Percentiles rank a stretch among this genome's conserved stretches.
phyloP scores from a whole-genome alignment of 169 alveolate species.

The Plasmodium vivax region DNA sequence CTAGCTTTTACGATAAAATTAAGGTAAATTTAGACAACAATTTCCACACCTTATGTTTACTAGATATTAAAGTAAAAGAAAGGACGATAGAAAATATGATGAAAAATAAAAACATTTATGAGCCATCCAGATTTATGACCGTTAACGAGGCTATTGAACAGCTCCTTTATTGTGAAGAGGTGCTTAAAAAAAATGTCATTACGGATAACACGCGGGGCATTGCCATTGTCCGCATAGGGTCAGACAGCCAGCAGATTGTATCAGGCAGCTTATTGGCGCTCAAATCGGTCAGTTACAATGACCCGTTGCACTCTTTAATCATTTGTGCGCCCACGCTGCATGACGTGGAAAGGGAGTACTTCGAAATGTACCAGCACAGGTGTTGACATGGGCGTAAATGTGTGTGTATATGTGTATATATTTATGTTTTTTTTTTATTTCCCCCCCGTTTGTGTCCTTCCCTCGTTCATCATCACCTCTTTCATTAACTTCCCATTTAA shows the following conservation, averaged over 20 bases:
- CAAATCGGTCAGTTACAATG: slow-evolving; percentile 91
- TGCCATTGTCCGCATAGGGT: slow-evolving; percentile 96
- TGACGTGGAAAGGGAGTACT: slow-evolving; percentile 92
- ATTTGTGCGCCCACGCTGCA: slow-evolving; percentile 92
- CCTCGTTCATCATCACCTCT: background rate
- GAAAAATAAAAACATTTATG: slow-evolving; percentile 93
- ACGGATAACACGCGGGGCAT: slow-evolving; percentile 86
- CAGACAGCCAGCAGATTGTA: slow-evolving; percentile 88
- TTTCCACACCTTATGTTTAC: slow-evolving; percentile 96
- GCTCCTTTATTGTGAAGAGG: slow-evolving; percentile 89
- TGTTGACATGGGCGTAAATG: background rate
- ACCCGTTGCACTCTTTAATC: slow-evolving; percentile 96
- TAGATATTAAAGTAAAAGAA: slow-evolving; percentile 98
- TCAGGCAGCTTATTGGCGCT: slow-evolving; percentile 89
- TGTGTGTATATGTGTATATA: slow-evolving; percentile 5
- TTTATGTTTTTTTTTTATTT: background rate
- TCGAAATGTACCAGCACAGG: slow-evolving; percentile 53
- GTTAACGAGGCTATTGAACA: slow-evolving; percentile 92
- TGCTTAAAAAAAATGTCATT: slow-evolving; percentile 75
- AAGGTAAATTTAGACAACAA: slow-evolving; percentile 90
- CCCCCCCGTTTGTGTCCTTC: background rate
- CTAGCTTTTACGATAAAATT: slow-evolving; percentile 95
- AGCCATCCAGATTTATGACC: slow-evolving; percentile 95
- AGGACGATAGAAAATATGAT: slow-evolving; percentile 95
- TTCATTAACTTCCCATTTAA: background rate